Conservation (phyloP, 2,329 filamentous ascomycete genomes). For the Penicillium psychrosexuale region DNA sequence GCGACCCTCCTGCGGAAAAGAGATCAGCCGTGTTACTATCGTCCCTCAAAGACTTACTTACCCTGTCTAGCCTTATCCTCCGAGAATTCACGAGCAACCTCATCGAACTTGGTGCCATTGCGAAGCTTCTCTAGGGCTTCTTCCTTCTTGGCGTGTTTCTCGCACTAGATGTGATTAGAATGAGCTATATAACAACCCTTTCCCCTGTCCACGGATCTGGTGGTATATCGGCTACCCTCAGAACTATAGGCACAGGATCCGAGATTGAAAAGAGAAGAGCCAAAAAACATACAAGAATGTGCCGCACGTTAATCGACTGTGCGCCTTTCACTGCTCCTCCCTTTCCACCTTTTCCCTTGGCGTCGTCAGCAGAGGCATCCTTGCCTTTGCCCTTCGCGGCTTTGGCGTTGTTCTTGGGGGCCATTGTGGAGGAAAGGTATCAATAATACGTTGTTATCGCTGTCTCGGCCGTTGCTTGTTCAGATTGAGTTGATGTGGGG, state of each 20-base stretch:
- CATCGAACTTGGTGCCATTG: constrained; percentile 61
- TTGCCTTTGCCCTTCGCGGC: constrained; percentile 36
- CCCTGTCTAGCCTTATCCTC: constrained; percentile 64
- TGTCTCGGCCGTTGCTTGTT: not conserved
- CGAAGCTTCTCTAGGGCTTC: constrained; percentile 60
- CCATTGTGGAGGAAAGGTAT: constrained; percentile 29
- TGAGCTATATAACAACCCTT: not conserved
- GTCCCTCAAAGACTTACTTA: constrained; percentile 20
- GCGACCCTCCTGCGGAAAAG: constrained; percentile 50
- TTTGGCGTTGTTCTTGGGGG: constrained; percentile 44
- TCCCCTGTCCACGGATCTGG: not conserved
- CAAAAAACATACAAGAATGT: constrained; percentile 53
- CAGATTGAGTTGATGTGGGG: constrained; percentile 3
- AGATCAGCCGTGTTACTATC: not conserved
- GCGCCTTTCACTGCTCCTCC: constrained; percentile 52
- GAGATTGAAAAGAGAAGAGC: not conserved
- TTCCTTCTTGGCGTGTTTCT: constrained; percentile 64
- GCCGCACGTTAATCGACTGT: constrained; percentile 62
- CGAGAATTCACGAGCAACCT: constrained; percentile 62
- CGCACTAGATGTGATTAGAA: constrained; percentile 44
- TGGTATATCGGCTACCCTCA: not conserved
- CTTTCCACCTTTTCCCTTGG: constrained; percentile 30
- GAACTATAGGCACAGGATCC: not conserved
- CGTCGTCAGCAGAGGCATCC: constrained; percentile 30
- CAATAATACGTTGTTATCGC: not conserved